These are phyloP conservation scores for Fraxinus floribunda DNA, from an alignment of 305 asterid genomes.

Conservation along the genomic window DNA sequence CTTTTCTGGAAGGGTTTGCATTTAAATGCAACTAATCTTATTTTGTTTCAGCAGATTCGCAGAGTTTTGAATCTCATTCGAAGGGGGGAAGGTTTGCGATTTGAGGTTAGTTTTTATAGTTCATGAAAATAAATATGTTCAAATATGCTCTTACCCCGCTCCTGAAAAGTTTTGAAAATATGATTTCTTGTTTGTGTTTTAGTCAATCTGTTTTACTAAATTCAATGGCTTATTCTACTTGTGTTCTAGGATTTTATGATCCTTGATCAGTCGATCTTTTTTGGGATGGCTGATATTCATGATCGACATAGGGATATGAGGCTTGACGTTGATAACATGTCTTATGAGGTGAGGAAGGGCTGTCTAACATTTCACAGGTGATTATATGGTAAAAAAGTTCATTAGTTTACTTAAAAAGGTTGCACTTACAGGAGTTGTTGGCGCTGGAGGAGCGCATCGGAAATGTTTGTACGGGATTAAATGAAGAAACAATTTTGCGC, in stretches of 20 bases:
- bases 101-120: constrained; percentile 61
- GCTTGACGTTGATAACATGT: constrained; percentile 92
- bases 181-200: not conserved
- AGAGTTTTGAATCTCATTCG: constrained; percentile 91
- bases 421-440: constrained; percentile 61
- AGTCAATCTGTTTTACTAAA: constrained; percentile 7
- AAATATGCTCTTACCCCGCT: not conserved
- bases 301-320: constrained; percentile 95
- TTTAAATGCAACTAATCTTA: constrained; percentile 9
- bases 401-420: not conserved
- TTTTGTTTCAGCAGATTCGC: constrained; percentile 64
- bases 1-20: not conserved
- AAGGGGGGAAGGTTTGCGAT: constrained; percentile 84
- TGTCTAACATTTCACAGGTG: not conserved
- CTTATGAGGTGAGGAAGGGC: constrained; percentile 69
- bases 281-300: constrained; percentile 71
- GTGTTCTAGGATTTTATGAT: constrained; percentile 71
- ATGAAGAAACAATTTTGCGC: constrained; percentile 54
- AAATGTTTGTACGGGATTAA: constrained; percentile 77
- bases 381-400: not conserved
- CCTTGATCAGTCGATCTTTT: constrained; percentile 71
- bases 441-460: constrained; percentile 94
- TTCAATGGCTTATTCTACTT: constrained; percentile 8
- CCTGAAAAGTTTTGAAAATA: not conserved
- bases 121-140: not conserved